A percentile compares a stretch with the other conserved stretches of the same genome.
These are phyloP conservation scores for Nicotiana otophora DNA, from an alignment of 257 asterid species.

Conservation along the genomic window DNA sequence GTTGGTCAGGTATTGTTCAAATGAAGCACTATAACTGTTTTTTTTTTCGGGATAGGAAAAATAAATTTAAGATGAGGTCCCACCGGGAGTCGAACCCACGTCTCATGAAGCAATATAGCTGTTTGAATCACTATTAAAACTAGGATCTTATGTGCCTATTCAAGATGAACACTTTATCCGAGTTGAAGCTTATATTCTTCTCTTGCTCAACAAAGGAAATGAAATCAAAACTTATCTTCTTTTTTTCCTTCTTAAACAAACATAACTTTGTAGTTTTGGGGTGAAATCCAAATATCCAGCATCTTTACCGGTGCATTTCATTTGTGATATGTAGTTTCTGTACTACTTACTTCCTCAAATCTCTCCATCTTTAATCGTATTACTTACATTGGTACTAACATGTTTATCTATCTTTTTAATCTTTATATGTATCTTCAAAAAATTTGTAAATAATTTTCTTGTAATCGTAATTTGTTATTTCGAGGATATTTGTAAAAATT, in stretches of 20 bases:
- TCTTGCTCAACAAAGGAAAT: background rate
- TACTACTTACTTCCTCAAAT: background rate
- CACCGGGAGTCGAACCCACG: too few relatives aligned
- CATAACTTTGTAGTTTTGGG: background rate
- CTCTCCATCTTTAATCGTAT: background rate
- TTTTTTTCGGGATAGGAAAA: too few relatives aligned
- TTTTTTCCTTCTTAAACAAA: background rate
- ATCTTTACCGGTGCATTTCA: background rate
- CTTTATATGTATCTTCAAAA: too few relatives aligned
- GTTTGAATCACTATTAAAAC: background rate
- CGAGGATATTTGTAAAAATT: background rate
- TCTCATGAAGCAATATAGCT: too few relatives aligned
- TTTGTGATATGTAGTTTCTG: background rate
- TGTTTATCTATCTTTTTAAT: too few relatives aligned
- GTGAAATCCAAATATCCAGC: background rate
- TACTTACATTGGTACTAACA: background rate
- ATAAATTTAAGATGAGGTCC: too few relatives aligned
- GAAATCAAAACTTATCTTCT: background rate
- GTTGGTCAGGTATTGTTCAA: slow-evolving; percentile 78
- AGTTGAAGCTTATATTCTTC: background rate
- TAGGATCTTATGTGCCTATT: background rate
- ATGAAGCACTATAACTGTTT: background rate
- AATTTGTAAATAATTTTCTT: too few relatives aligned
- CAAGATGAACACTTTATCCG: background rate
- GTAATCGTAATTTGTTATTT: too few relatives aligned